Base-by-base conservation (phyloP, 129 eudicot species). In the Ambrosia trifida region DNA sequence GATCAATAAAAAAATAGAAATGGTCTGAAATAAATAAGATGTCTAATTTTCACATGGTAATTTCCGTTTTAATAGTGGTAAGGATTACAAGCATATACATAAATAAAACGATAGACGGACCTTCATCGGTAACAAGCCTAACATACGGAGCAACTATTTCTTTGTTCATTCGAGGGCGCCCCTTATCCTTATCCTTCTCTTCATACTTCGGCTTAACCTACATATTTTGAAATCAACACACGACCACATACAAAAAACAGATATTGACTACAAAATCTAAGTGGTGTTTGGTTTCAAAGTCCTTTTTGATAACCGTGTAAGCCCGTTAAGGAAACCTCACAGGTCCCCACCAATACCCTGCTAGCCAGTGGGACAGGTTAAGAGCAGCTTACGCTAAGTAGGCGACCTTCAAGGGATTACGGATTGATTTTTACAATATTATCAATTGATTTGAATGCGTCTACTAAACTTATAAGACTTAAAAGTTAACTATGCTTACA, bases 71-170 rank as follows among this genome's bases (percentile, higher is more conserved):
- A 58, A 18, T 40, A 49, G 76, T 62, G 50, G 70, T 11, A 50
- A 49, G 32, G 18, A 70, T 31, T 54, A 54, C 40, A 66, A 14
- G 28, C 28, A 24, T 24, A 2, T 44, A 47, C 61, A 14, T 35
- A 45, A 50, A 35, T 14, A 44, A 72, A 56, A 38, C 28, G 20
- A 50, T 30, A 49, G 28, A 68, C 64, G 66, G 40, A 90, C 96
- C 95, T 81, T 81, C 87, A 40, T 85, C 95, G 0, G 79, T 73
- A 66, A 90, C 91, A 75, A 90, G 91, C 72, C 95, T 81, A 49
- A 87, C 69, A 31, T 17, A 61, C 9, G 64, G 79, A 2, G 87
- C 79, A 20, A 75, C 72, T 51, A 90, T 90, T 70, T 81, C 54
- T 47, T 81, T 87, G 72, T 90, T 90, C 91, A 90, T 56, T 17